A percentile compares a stretch with the other conserved stretches of the same genome.
phyloP scores from a whole-genome alignment of 2,329 filamentous ascomycete species.

The Botrytis hyacinthi region DNA sequence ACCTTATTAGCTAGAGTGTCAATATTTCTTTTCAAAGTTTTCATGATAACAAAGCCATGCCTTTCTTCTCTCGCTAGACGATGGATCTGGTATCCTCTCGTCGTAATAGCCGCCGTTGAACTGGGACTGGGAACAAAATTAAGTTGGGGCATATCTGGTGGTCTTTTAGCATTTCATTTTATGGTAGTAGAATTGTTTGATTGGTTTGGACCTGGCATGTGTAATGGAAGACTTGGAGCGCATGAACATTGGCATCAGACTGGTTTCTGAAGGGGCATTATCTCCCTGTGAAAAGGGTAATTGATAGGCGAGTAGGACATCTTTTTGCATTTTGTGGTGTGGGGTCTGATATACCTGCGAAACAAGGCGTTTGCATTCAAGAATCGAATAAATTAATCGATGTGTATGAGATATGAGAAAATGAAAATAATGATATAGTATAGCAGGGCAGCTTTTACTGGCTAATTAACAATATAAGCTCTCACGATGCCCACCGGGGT shows the following conservation, averaged over 20 bases:
- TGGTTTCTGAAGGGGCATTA: background rate
- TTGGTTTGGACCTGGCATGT: conserved; percentile 34
- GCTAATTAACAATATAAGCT: too few species aligned
- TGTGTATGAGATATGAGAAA: conserved; percentile 3
- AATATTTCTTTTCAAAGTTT: conserved; percentile 68
- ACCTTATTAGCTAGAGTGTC: conserved; percentile 48
- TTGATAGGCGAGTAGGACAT: background rate
- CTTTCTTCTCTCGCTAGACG: conserved; percentile 66
- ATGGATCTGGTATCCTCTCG: conserved; percentile 63
- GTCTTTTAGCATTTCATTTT: conserved; percentile 49
- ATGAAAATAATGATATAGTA: background rate
- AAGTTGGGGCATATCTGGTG: conserved; percentile 41
- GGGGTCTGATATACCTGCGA: background rate
- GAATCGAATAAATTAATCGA: background rate
- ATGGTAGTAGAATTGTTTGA: conserved; percentile 44
- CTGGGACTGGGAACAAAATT: conserved; percentile 45
- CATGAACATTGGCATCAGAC: conserved; percentile 15
- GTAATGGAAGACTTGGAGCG: conserved; percentile 17
- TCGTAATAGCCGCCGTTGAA: conserved; percentile 68
- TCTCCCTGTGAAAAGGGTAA: background rate
- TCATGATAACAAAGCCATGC: conserved; percentile 65
- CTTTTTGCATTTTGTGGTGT: background rate
- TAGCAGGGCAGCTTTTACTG: background rate
- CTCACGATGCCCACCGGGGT: too few species aligned
- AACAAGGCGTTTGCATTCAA: conserved; percentile 1